Base-by-base conservation (phyloP, 352 stramenopile genomes). In the Poterioochromonas sp. region DNA sequence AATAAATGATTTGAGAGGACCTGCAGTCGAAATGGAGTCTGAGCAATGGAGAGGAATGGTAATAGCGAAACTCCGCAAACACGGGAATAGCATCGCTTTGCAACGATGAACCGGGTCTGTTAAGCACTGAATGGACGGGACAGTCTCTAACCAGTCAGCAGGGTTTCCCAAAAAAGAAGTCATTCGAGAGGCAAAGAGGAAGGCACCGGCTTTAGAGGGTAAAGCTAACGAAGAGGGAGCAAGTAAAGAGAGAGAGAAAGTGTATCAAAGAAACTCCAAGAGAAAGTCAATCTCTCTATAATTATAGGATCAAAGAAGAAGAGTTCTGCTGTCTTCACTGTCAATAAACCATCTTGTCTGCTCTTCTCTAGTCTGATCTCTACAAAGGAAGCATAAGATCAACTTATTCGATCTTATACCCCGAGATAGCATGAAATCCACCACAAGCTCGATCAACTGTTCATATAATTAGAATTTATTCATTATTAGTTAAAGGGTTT, bases 61-160 rank as follows among this genome's bases (percentile, higher is more conserved):
- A n/a, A n/a, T n/a, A n/a, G n/a, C n/a, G n/a, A n/a, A n/a, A n/a
- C n/a, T n/a, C n/a, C n/a, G n/a, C n/a, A n/a, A n/a, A n/a, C n/a
- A n/a, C n/a, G n/a, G n/a, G n/a, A n/a, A n/a, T n/a, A n/a, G n/a
- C n/a, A n/a, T n/a, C n/a, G n/a, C n/a, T n/a, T n/a, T n/a, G n/a
- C n/a, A n/a, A n/a, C n/a, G n/a, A n/a, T n/a, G n/a, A n/a, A n/a
- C n/a, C n/a, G n/a, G n/a, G n/a, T n/a, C n/a, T n/a, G n/a, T n/a
- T n/a, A n/a, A n/a, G n/a, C n/a, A n/a, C n/a, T n/a, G n/a, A n/a
- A n/a, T n/a, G n/a, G n/a, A n/a, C 85, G 96, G 96, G 63, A 96
- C 99, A 63, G 93, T 98, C 83, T 95, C 99, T 15, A 95, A 95
- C 18, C 88, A 93, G 76, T 95, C 98, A 89, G 94, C 94, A 18